Evolutionary conservation across 2,329 filamentous ascomycete genomes (phyloP).

Genomic region (Colletotrichum godetiae): DNA sequence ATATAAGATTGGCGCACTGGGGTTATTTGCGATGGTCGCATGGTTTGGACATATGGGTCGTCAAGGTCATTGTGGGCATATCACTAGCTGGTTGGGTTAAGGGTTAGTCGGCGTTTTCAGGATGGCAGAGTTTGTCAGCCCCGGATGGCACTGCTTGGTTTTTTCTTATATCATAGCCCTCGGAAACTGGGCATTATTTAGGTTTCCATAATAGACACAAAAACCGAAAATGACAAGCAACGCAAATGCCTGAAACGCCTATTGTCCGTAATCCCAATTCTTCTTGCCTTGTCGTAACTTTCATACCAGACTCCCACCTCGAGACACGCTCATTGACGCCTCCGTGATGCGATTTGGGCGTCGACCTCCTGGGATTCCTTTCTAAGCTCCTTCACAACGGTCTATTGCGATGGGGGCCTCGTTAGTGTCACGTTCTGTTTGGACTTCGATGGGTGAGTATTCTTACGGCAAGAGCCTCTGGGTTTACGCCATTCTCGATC

Average conservation of each 20-base stretch:
- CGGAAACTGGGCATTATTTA: constrained; percentile 18
- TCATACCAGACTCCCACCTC: not conserved
- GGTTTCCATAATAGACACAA: constrained; percentile 26
- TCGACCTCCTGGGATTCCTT: constrained; percentile 65
- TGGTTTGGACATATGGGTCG: constrained; percentile 28
- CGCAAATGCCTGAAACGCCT: constrained; percentile 25
- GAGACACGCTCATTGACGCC: constrained; percentile 31
- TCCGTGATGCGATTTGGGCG: constrained; percentile 48
- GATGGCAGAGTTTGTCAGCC: not conserved
- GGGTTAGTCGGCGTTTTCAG: constrained; percentile 21
- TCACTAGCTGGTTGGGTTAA: not conserved
- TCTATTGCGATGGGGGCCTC: constrained; percentile 48
- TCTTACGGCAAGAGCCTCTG: constrained; percentile 90
- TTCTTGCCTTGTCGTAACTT: constrained; percentile 3
- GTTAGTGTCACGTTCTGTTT: not conserved
- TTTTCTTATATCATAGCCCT: not conserved
- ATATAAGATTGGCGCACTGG: constrained; percentile 18
- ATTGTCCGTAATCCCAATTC: not conserved
- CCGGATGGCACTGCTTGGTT: not conserved
- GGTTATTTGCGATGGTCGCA: constrained; percentile 1
- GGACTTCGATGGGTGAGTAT: not conserved
- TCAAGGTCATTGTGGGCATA: constrained; percentile 19
- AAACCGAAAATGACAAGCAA: not conserved
- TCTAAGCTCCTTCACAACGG: constrained; percentile 70
- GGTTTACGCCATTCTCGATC: constrained; percentile 97